Evolutionary conservation across 805 yeast genomes (phyloP).

Genomic region (Spathaspora boniae): DNA sequence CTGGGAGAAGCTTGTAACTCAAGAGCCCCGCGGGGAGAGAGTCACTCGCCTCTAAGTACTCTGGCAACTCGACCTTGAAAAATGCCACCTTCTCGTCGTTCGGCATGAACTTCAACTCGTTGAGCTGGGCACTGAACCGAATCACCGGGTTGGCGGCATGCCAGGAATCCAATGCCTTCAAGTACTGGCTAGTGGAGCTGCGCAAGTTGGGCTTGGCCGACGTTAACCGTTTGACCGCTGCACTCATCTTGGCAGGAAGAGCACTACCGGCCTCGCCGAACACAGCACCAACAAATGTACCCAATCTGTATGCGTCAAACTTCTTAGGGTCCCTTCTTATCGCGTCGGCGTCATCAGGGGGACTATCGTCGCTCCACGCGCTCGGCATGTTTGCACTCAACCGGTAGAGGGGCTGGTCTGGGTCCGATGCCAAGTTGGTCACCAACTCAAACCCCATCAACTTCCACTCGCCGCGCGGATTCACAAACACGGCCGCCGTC

Average conservation of each 20-base stretch:
- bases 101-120: conserved; percentile 51
- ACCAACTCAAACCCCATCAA: conserved; percentile 76
- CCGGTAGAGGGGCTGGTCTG: conserved; percentile 42
- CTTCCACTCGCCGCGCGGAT: conserved; percentile 74
- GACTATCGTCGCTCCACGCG: conserved; percentile 35
- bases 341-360: conserved; percentile 41
- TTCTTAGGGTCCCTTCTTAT: conserved; percentile 36
- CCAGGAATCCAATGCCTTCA: conserved; percentile 19
- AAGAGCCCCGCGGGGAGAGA: conserved; percentile 50
- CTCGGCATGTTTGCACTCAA: conserved; percentile 37
- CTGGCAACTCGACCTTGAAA: conserved; percentile 29
- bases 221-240: conserved; percentile 28
- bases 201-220: conserved; percentile 33
- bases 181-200: conserved; percentile 25
- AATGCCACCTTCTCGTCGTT: conserved; percentile 51
- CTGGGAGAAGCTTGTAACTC: conserved; percentile 67
- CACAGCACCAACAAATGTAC: conserved; percentile 45
- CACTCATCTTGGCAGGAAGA: conserved; percentile 6
- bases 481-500: conserved; percentile 58
- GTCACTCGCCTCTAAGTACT: conserved; percentile 15
- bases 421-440: conserved; percentile 45
- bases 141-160: conserved; percentile 47
- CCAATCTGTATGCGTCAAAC: conserved; percentile 65
- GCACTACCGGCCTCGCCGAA: conserved; percentile 3
- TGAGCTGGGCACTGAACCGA: conserved; percentile 48